Evolutionary conservation across 2,329 filamentous ascomycete species (phyloP).

Genomic region (Microcyclosporella mali): DNA sequence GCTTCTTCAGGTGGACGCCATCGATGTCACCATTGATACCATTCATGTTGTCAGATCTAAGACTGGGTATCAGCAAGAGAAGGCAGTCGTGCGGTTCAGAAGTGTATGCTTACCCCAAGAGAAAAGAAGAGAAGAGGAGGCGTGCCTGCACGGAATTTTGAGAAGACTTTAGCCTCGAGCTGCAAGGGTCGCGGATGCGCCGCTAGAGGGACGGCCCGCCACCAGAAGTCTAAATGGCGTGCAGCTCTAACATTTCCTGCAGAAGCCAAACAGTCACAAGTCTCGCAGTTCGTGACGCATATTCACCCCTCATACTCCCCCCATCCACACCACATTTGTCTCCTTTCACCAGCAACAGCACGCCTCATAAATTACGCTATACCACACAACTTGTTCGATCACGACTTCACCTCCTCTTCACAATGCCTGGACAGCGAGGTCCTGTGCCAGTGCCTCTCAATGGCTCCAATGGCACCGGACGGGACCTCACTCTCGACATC

Average conservation of each 20-base stretch:
- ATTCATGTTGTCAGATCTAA: conserved; percentile 60
- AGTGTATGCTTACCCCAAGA: conserved; percentile 42
- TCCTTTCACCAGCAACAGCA: too few relatives aligned
- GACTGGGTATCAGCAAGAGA: conserved; percentile 5
- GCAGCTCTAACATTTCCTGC: too few relatives aligned
- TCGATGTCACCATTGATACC: conserved; percentile 50
- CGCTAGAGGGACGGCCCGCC: too few relatives aligned
- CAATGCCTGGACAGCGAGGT: conserved; percentile 32
- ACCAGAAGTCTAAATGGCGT: too few relatives aligned
- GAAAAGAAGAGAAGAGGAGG: conserved; percentile 30
- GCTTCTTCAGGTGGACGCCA: conserved; percentile 23
- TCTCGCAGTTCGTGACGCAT: too few relatives aligned
- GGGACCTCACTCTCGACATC: conserved; percentile 67
- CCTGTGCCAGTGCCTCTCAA: conserved; percentile 41
- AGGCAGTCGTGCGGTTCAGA: conserved; percentile 15
- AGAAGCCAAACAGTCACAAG: too few relatives aligned
- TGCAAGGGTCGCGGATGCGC: too few relatives aligned
- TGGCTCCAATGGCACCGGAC: conserved; percentile 27
- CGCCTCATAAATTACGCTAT: too few relatives aligned
- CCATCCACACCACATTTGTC: too few relatives aligned
- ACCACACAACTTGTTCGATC: too few relatives aligned
- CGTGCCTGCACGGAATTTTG: neutral
- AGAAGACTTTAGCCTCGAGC: neutral
- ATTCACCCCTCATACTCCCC: too few relatives aligned
- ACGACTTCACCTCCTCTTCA: neutral